These are phyloP conservation scores for Spergularia azorica DNA, from an alignment of 179 eudicot species.

Conservation along the genomic window DNA sequence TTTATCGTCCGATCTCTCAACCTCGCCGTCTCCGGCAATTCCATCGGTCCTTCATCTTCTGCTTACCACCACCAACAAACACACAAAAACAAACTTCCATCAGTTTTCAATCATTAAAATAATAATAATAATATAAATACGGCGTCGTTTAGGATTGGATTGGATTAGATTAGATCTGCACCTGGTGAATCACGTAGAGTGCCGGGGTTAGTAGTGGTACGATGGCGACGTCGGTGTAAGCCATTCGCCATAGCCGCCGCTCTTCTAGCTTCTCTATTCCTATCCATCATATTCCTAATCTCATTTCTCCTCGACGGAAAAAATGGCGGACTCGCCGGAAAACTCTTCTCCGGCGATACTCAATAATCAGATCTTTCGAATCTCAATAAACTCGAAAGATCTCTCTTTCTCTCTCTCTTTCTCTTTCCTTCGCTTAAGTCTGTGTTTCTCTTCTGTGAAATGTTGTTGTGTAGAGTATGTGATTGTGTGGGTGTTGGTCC, in stretches of 20 bases:
- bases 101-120: background rate
- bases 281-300: conserved; percentile 55
- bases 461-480: background rate
- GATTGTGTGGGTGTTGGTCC: conserved; percentile 11
- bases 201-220: conserved; percentile 40
- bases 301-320: conserved; percentile 21
- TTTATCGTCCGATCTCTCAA: conserved; percentile 46
- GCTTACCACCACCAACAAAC: conserved; percentile 35
- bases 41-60: conserved; percentile 62
- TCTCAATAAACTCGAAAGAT: conserved; percentile 27
- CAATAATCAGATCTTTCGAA: conserved; percentile 26
- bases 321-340: background rate
- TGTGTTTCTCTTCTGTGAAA: background rate
- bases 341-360: background rate
- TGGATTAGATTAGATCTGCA: conserved; percentile 27
- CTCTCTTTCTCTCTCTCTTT: conserved; percentile 27
- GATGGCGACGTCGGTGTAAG: conserved; percentile 59
- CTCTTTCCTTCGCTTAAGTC: background rate
- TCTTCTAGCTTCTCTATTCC: conserved; percentile 87
- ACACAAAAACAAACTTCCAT: conserved; percentile 1
- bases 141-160: background rate
- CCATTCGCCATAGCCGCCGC: conserved; percentile 74
- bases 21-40: conserved; percentile 64
- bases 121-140: background rate
- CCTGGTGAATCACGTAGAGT: conserved; percentile 87